These are phyloP conservation scores for Dothistroma pini DNA, from an alignment of 2,329 filamentous ascomycete genomes.

Conservation along the genomic window DNA sequence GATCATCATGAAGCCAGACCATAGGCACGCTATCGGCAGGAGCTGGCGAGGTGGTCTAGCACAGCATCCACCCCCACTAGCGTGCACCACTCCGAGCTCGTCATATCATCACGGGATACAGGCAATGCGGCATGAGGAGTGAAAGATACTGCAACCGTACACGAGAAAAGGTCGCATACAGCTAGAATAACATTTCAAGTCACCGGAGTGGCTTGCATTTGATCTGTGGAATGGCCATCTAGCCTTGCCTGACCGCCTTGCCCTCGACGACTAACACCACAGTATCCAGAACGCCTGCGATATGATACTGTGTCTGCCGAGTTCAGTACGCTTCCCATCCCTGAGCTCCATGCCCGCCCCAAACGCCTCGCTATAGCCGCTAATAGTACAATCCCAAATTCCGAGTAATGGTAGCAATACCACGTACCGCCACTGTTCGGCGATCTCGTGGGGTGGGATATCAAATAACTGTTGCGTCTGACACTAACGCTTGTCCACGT, in stretches of 20 bases:
- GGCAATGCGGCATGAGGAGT: too few species aligned
- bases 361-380: slow-evolving; percentile 4
- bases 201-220: not conserved
- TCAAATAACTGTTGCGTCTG: not conserved
- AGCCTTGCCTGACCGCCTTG: not conserved
- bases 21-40: too few species aligned
- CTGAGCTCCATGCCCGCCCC: not conserved
- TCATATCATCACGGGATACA: too few species aligned
- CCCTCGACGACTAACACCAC: not conserved
- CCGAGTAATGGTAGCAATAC: not conserved
- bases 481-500: not conserved
- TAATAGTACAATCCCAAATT: not conserved
- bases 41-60: too few species aligned
- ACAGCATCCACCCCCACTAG: too few species aligned
- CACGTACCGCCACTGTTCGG: not conserved
- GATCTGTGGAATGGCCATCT: not conserved
- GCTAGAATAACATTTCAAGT: too few species aligned
- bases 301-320: not conserved
- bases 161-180: too few species aligned
- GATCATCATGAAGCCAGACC: too few species aligned
- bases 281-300: not conserved
- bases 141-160: too few species aligned
- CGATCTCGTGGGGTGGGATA: not conserved
- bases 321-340: not conserved
- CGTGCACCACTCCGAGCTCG: too few species aligned